Base-by-base conservation (phyloP, 2,329 filamentous ascomycete species). In the Penicillium sp. region DNA sequence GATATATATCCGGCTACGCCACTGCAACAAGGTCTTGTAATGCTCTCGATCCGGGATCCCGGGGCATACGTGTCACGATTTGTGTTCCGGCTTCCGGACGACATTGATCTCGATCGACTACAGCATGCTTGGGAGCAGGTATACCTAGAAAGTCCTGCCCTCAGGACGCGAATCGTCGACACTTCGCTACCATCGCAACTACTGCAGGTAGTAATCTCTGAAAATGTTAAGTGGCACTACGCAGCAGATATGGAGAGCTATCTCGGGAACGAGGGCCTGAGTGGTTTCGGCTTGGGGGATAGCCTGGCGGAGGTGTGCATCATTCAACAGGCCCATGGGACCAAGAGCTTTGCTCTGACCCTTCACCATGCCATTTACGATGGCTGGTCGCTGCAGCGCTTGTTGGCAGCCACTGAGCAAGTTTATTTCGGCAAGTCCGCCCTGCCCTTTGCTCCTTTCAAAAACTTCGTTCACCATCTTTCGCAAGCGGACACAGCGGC, bases 281-380 rank as follows among this genome's bases (percentile, higher is more conserved):
- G 18, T 3, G 18, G 3, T 18, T 18, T 18, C 18, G 18, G 18
- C 18, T 18, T 18, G 18, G 18, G 18, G 18, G 18, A 18, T 18
- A 18, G 18, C 18, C 18, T 52, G 6, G 37, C 39, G 12, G 45
- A 47, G 12, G 18, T 18, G 18, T 18, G 18, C 18, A 18, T 18
- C 18, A 18, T 18, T 18, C 18, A 18, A 18, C 18, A 18, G 18
- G 18, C 18, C 18, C 18, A 18, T 3, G 18, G 18, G 18, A 3
- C 18, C 18, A 18, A 18, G 18, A 18, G 18, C 18, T 64, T 75
- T 18, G 61, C 73, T 9, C 69, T 68, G 52, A 72, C 71, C 0
- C 65, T 69, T 49, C 73, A 75, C 50, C 72, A 75, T 47, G 70
- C 69, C 4, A 54, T 74, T 4, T 74, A 74, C 47, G 73, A 75